Base-by-base conservation (phyloP, 2,329 filamentous ascomycete species). In the Xylariaceae sp. region DNA sequence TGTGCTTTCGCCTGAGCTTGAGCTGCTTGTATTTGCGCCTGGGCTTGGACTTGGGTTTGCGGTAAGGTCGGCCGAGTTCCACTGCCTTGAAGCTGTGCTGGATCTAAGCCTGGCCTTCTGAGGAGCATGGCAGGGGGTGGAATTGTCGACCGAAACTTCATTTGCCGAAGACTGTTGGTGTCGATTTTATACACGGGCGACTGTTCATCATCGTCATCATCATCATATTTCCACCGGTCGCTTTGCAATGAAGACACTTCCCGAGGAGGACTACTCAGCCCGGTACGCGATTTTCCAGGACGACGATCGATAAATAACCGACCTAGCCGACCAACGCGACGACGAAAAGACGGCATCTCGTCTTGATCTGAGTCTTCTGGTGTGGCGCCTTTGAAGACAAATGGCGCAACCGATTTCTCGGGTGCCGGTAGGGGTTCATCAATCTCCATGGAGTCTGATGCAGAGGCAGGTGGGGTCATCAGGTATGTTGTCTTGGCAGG, bases 221-320 rank as follows among this genome's bases (percentile, higher is more conserved):
- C 86, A 67, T 95, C 91, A 74, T 91, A 96, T 73, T 92, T 95
- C 82, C 89, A 96, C 57, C 86, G 83, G 68, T 93, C 89, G 21
- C 72, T 70, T 73, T 76, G 67, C 72, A 76, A 32, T 26, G 44
- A 54, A 36, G 60, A 58, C 21, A 51, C 30, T 33, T 69, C 81
- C n/a, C 44, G 60, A 20, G 60, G 59, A 44, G 65, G 68, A 41
- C 62, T 68, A 49, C 48, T 60, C 42, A 63, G 51, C 36, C 53
- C 62, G 33, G 41, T 32, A 13, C 50, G 51, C 21, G 36, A 15
- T 35, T 58, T 81, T 68, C 91, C 77, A 50, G 87, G 86, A 63
- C 89, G 86, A 64, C 92, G 87, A 73, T 97, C 94, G 62, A 97
- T 91, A 82, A 92, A 91, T 62, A 96, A 72, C 32, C 93, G 86